Percentiles rank a stretch among this genome's conserved stretches.
Conservation (phyloP, 768 basidiomycete species). For the Leccinum subgranulosum region DNA sequence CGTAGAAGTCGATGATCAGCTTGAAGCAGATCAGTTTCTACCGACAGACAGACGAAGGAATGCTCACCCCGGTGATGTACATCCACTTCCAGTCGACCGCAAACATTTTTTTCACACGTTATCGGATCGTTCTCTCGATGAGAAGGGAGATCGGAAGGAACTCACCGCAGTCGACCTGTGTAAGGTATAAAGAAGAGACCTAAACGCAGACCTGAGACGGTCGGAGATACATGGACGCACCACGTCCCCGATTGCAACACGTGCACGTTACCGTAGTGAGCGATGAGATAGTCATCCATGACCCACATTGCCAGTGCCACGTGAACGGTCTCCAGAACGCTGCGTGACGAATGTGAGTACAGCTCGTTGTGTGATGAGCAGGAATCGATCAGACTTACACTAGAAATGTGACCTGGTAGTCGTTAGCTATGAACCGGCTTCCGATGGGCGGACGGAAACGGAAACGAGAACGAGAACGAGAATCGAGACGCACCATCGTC, state of each 20-base stretch:
- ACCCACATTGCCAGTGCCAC: slow-evolving; percentile 21
- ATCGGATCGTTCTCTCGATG: not conserved
- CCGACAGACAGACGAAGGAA: not conserved
- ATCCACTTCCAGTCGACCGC: slow-evolving; percentile 9
- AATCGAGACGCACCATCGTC: slow-evolving; percentile 14
- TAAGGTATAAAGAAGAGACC: not conserved
- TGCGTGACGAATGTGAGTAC: slow-evolving; percentile 1
- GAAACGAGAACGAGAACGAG: not conserved
- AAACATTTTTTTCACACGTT: not conserved
- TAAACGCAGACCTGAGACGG: not conserved
- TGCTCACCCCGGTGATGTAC: slow-evolving; percentile 24
- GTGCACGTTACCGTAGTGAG: slow-evolving; percentile 10
- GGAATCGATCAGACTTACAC: slow-evolving; percentile 8
- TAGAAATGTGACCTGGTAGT: slow-evolving; percentile 20
- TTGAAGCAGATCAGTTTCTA: slow-evolving; percentile 7
- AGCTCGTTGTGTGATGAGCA: not conserved
- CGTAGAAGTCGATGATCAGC: slow-evolving; percentile 28
- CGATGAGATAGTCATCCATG: slow-evolving; percentile 25
- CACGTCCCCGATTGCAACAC: slow-evolving; percentile 15
- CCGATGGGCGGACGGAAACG: not conserved
- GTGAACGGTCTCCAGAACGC: slow-evolving; percentile 21
- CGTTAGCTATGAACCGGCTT: not conserved
- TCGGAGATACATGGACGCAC: too few relatives aligned
- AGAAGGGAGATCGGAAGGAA: not conserved
- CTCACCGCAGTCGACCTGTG: slow-evolving; percentile 19